A percentile compares a stretch with the other conserved stretches of the same genome.
phyloP scores from a whole-genome alignment of 805 yeast species.

The Yamadazyma kitorensis region DNA sequence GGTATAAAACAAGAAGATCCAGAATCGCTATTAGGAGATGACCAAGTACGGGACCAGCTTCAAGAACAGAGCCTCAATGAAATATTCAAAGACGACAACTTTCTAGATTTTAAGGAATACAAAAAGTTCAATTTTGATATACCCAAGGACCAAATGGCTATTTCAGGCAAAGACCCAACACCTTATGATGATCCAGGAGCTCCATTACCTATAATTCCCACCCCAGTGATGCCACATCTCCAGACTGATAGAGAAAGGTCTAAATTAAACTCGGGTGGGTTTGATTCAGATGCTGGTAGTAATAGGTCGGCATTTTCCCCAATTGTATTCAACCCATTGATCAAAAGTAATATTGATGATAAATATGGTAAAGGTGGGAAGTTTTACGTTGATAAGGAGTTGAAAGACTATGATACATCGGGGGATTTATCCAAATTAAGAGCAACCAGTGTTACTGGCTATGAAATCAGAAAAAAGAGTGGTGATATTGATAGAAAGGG shows the following conservation, averaged over 20 bases:
- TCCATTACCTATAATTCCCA: slow-evolving; percentile 60
- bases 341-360: slow-evolving; percentile 72
- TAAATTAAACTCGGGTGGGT: background rate
- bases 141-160: slow-evolving; percentile 58
- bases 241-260: slow-evolving; percentile 11
- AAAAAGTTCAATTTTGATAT: slow-evolving; percentile 39
- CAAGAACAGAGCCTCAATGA: slow-evolving; percentile 5
- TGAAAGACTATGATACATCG: slow-evolving; percentile 19
- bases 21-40: no score
- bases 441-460: slow-evolving; percentile 36
- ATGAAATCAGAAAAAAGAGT: slow-evolving; percentile 12
- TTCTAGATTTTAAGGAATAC: slow-evolving; percentile 1
- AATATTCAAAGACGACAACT: slow-evolving; percentile 4
- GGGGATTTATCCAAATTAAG: slow-evolving; percentile 20
- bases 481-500: slow-evolving; percentile 7
- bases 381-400: slow-evolving; percentile 58
- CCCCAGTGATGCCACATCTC: slow-evolving; percentile 42
- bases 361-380: slow-evolving; percentile 91
- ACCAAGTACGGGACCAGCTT: no score
- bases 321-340: slow-evolving; percentile 74
- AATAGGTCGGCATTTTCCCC: slow-evolving; percentile 73
- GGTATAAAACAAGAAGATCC: slow-evolving; percentile 4
- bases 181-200: slow-evolving; percentile 82
- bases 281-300: slow-evolving; percentile 9
- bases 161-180: slow-evolving; percentile 26